Conservation (phyloP, 2,329 filamentous ascomycete genomes). For the Aspergillus quadrilineatus region DNA sequence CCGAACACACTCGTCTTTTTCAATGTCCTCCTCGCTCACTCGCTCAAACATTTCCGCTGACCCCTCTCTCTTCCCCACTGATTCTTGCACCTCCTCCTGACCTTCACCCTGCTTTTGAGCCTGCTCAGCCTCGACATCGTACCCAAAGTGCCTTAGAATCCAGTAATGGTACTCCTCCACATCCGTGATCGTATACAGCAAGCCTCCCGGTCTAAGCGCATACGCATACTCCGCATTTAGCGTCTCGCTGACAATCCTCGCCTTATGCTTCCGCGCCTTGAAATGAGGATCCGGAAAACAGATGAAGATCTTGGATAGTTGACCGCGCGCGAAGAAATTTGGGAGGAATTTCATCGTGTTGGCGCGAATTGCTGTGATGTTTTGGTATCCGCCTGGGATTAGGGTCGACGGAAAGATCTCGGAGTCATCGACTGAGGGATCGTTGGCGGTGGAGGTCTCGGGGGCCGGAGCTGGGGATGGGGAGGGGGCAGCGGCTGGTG, state of each 20-base stretch:
- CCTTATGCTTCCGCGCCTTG: slow-evolving; percentile 96
- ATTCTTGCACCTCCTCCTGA: slow-evolving; percentile 68
- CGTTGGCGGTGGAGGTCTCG: neutral
- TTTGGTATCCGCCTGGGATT: slow-evolving; percentile 64
- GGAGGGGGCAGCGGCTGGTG: neutral
- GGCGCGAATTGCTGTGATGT: slow-evolving; percentile 81
- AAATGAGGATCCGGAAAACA: slow-evolving; percentile 99
- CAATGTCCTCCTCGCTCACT: slow-evolving; percentile 57
- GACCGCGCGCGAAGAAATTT: slow-evolving; percentile 82
- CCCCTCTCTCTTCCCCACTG: slow-evolving; percentile 48
- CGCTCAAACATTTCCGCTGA: slow-evolving; percentile 66
- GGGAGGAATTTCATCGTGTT: slow-evolving; percentile 99
- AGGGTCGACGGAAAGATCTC: slow-evolving; percentile 17
- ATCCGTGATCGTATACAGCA: slow-evolving; percentile 95
- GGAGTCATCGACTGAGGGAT: neutral
- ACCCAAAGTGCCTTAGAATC: slow-evolving; percentile 86
- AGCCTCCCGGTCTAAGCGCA: slow-evolving; percentile 75
- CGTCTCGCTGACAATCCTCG: slow-evolving; percentile 84
- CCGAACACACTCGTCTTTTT: slow-evolving; percentile 59
- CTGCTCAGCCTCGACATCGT: slow-evolving; percentile 54
- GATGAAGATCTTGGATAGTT: slow-evolving; percentile 89
- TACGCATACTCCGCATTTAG: slow-evolving; percentile 93
- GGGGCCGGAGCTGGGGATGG: slow-evolving; percentile 6
- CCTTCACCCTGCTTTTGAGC: slow-evolving; percentile 77
- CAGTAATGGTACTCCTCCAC: slow-evolving; percentile 90